Evolutionary conservation across 2,329 filamentous ascomycete genomes (phyloP).

Genomic region (Lachnellula hyalina): DNA sequence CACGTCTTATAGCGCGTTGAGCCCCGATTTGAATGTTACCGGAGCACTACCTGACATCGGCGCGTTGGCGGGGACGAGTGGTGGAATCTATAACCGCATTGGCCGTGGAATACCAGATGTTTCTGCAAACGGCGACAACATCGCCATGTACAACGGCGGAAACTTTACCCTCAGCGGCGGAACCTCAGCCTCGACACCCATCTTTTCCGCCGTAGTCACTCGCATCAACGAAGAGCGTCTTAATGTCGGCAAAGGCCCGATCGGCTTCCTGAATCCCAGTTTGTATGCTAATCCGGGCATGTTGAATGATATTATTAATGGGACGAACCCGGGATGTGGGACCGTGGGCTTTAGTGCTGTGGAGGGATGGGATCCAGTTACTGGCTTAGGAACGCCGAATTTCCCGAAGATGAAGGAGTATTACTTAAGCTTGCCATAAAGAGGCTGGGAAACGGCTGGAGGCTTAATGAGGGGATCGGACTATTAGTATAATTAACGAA

Average conservation of each 20-base stretch:
- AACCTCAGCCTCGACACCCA: conserved; percentile 42
- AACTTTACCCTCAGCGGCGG: conserved; percentile 41
- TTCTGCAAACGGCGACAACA: conserved; percentile 22
- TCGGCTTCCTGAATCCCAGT: conserved; percentile 36
- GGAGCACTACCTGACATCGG: conserved; percentile 13
- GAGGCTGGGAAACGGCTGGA: neutral
- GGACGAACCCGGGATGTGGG: conserved; percentile 31
- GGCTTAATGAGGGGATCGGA: no score
- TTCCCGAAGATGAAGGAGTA: conserved; percentile 21
- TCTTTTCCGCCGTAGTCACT: conserved; percentile 37
- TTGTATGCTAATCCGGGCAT: conserved; percentile 27
- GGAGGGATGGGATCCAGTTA: conserved; percentile 33
- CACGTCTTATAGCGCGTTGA: conserved; percentile 15
- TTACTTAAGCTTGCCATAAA: conserved; percentile 26
- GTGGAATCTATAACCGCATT: conserved; percentile 17
- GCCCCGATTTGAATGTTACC: conserved; percentile 12
- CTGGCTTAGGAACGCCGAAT: conserved; percentile 29
- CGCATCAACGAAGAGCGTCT: conserved; percentile 38
- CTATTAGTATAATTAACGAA: no score
- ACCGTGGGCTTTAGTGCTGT: conserved; percentile 29
- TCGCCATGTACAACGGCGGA: conserved; percentile 38
- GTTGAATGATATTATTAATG: conserved; percentile 31
- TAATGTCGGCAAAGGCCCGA: conserved; percentile 30
- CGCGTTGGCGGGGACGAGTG: conserved; percentile 2
- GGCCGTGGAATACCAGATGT: conserved; percentile 41